Evolutionary conservation across 495 filamentous ascomycete species (phyloP), one percentile per base, ranked within the genome.

Genomic region (Neurospora terricola): DNA sequence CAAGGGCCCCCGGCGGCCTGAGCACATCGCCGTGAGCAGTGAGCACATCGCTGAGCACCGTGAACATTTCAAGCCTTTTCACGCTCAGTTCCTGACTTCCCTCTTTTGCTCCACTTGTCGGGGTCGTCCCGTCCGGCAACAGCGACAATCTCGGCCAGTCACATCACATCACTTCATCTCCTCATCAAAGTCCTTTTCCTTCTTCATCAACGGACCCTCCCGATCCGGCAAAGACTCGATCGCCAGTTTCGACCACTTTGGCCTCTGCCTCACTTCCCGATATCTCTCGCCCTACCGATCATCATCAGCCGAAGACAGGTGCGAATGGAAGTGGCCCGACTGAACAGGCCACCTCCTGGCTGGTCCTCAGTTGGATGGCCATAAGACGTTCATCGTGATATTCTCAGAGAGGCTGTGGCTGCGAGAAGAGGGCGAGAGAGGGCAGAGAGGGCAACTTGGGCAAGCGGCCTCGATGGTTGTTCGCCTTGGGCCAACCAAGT

Each of bases 1-100:
- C 74, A 75, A 73, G 69, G 72, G 37, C 69, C 72, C 74, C 71
- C 23, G 23, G 54, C 48, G 21, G 23, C 48, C 48, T 59, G 23
- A 59, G 37, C 38, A 38, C 69, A 42, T 38, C 30, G 30, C 45
- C 18, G 42, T 59, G 48, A 27, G n/a, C 42, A 59, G 38, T 40
- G 38, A 40, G 36, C 69, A 38, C 69, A 40, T 38, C 14, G 30
- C n/a, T 62, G 54, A 30, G 27, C 54, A 62, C 54, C 54, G 54
- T 62, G 27, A 62, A 62, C 54, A 62, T 62, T 34, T 62, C 54
- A 30, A 62, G 27, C 54, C 6, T 62, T 16, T 62, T 34, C 54
- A 62, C 54, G 54, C 54, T 62, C 54, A 27, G 54, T 62, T 62
- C 54, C 54, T 66, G 54, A 27, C 54, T 66, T 66, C 27, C 54